Evolutionary conservation across 768 basidiomycete genomes (phyloP).

Genomic region (Termitomyces sp.): DNA sequence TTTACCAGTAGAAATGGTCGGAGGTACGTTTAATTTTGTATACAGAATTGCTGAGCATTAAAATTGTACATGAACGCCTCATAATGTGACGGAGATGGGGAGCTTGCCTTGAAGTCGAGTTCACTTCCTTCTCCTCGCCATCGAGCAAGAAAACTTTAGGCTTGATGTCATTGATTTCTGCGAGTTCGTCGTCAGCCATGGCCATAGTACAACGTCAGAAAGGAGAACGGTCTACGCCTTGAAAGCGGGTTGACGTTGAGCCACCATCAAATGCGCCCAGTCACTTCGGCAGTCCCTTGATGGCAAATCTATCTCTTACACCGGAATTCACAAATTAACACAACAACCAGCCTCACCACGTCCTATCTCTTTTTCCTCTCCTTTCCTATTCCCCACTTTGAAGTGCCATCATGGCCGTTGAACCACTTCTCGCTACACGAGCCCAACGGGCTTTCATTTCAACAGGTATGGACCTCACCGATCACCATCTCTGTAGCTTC

Average conservation of each 20-base stretch:
- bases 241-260: too few relatives aligned
- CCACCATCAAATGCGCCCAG: neutral
- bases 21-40: constrained; percentile 41
- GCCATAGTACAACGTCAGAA: neutral
- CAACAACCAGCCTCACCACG: neutral
- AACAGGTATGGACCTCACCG: constrained; percentile 49
- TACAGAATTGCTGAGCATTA: constrained; percentile 29
- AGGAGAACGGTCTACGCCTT: neutral
- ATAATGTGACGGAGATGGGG: neutral
- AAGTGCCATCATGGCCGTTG: constrained; percentile 63
- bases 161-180: constrained; percentile 48
- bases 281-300: neutral
- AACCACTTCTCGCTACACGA: constrained; percentile 68
- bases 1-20: constrained; percentile 42
- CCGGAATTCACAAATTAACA: neutral
- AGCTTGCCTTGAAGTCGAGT: constrained; percentile 28
- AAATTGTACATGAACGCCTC: neutral
- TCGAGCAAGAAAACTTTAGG: constrained; percentile 44
- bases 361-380: neutral
- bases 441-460: constrained; percentile 70
- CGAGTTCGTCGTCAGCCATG: constrained; percentile 40
- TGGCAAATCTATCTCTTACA: neutral
- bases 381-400: neutral
- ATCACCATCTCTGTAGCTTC: neutral
- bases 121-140: constrained; percentile 46